Base-by-base conservation (phyloP, 2,329 filamentous ascomycete genomes). In the Paecilomyces variotii region DNA sequence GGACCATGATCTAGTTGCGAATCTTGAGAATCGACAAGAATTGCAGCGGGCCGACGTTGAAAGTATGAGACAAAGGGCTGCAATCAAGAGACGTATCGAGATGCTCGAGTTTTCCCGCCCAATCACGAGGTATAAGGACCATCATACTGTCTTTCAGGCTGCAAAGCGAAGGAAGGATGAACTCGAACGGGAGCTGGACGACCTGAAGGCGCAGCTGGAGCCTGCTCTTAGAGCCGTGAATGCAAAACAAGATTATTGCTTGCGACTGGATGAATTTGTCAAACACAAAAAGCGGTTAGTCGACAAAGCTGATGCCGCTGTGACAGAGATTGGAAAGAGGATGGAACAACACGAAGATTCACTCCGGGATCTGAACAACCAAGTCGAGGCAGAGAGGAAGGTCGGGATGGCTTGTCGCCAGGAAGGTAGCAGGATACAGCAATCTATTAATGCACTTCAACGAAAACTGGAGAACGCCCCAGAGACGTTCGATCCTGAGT, bases 31-130 rank as follows among this genome's bases (percentile, higher is more conserved):
- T 49, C 85, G 91, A 28, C 93, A 97, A 68, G 80, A 81, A 56
- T 82, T 85, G 55, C 84, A 95, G 52, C 85, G 89, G 67, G 86
- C 84, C 9, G 92, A 97, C 67, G 91, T 97, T 26, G 87, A 95
- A 65, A 86, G 90, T 62, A 82, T 94, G 67, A 84, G 85, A 54
- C 88, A 97, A 71, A 84, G 91, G 59, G 84, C 87, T 57, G 80
- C 84, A 56, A 84, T 91, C 55, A 79, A 87, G 66, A 77, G 83
- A 56, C 84, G 82, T 58, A 80, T 93, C 3, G 76, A 82, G 27
- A 79, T 87, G 53, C 79, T 96, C 53, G 80, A 88, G 62, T 82
- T 82, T 35, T 82, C 84, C 27, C 82, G 86, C 45, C 84, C 88
- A 0, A 78, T 91, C 39, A 81, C 88, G 24, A 78, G 83, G 61